phyloP scores from a whole-genome alignment of 495 filamentous ascomycete species.

The Hypoxylon crocopeplum region DNA sequence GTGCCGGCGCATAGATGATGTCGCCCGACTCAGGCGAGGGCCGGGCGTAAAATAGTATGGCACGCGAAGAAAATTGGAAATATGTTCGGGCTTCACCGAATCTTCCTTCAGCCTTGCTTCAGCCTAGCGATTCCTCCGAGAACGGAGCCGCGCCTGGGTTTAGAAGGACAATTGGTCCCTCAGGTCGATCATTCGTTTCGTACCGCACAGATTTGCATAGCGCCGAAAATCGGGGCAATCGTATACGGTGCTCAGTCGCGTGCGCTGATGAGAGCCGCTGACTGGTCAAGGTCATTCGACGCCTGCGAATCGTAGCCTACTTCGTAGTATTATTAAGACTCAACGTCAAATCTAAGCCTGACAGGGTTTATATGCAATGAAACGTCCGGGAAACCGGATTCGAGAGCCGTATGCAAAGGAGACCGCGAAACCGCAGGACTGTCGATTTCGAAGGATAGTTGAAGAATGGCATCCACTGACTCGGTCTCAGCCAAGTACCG shows the following conservation, averaged over 20 bases:
- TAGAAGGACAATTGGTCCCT: not conserved
- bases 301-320: constrained; percentile 17
- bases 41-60: constrained; percentile 18
- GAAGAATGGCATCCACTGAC: constrained; percentile 19
- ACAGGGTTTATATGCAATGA: constrained; percentile 35
- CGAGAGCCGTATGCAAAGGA: constrained; percentile 31
- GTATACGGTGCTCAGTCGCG: constrained; percentile 21
- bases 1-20: constrained; percentile 8
- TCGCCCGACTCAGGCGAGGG: constrained; percentile 20
- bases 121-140: constrained; percentile 29
- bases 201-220: constrained; percentile 1
- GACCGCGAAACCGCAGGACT: constrained; percentile 21
- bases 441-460: constrained; percentile 16
- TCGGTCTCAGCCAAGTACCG: constrained; percentile 33
- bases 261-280: constrained; percentile 12
- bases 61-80: not conserved
- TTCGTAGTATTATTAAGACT: constrained; percentile 29
- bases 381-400: constrained; percentile 37
- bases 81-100: constrained; percentile 24
- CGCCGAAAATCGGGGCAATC: constrained; percentile 28
- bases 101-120: constrained; percentile 15
- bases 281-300: constrained; percentile 21
- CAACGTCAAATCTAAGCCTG: constrained; percentile 23
- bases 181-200: not conserved
- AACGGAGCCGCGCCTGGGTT: constrained; percentile 21